Conservation (phyloP, 2,329 filamentous ascomycete species). For the Cladosporium sp. region DNA sequence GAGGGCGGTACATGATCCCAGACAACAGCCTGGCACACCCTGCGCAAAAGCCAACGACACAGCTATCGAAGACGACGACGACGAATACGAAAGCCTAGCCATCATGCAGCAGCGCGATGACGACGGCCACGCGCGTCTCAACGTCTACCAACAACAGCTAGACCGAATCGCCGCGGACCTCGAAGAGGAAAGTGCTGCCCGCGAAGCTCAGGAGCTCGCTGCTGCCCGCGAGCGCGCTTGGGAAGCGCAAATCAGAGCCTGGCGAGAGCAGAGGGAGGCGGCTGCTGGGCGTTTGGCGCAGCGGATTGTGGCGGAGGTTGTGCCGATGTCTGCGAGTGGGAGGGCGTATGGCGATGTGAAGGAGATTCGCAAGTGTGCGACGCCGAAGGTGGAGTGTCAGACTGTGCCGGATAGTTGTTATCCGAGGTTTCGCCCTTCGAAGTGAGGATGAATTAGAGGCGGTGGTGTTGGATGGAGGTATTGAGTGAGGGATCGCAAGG, state of each 20-base stretch:
- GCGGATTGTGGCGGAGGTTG: background rate
- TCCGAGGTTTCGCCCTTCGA: background rate
- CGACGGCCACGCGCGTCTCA: background rate
- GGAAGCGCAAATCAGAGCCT: background rate
- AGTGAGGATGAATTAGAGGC: background rate
- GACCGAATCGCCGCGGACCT: background rate
- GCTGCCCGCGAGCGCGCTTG: background rate
- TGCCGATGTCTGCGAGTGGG: slow-evolving; percentile 3
- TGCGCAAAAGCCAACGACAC: background rate
- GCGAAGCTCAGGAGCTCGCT: background rate
- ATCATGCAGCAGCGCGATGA: background rate
- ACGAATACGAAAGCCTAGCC: background rate
- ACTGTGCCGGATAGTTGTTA: background rate
- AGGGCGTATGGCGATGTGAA: background rate
- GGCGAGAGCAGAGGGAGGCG: background rate
- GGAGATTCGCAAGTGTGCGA: background rate
- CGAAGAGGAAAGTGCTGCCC: background rate
- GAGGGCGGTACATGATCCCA: background rate
- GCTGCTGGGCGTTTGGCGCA: background rate
- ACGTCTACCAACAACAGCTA: background rate
- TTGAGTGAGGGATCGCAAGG: too few relatives aligned
- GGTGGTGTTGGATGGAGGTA: background rate
- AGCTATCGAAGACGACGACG: background rate
- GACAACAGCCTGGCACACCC: background rate
- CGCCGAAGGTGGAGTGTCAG: background rate